Percentiles rank a stretch among this genome's conserved stretches.
phyloP scores from a whole-genome alignment of 2,329 filamentous ascomycete species.

The Venturia aucupariae region DNA sequence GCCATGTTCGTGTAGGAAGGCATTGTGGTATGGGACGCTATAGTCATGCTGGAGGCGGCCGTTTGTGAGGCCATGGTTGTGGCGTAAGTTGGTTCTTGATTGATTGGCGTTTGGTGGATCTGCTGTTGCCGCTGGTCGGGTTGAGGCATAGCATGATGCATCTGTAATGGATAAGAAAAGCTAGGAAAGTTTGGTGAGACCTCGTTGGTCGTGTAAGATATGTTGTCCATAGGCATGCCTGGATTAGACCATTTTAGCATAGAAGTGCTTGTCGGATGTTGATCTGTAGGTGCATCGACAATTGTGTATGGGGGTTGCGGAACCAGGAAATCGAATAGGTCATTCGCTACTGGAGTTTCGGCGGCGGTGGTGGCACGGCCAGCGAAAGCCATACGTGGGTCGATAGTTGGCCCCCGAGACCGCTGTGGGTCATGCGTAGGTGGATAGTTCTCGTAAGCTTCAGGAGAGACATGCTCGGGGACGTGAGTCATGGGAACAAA shows the following conservation, averaged over 20 bases:
- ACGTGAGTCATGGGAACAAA: slow-evolving; percentile 5
- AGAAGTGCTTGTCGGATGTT: neutral
- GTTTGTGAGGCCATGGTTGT: neutral
- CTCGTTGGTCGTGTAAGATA: neutral
- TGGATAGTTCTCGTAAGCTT: slow-evolving; percentile 1
- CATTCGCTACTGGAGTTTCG: neutral
- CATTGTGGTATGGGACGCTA: neutral
- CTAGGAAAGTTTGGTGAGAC: neutral
- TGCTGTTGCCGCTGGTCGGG: slow-evolving; percentile 2
- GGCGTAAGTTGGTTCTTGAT: neutral
- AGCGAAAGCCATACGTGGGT: neutral
- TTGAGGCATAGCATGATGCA: neutral
- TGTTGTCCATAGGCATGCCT: neutral
- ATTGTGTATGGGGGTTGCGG: slow-evolving; percentile 2
- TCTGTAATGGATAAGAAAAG: neutral
- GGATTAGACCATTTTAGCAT: neutral
- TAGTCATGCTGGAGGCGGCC: neutral
- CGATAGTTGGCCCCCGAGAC: slow-evolving; percentile 1
- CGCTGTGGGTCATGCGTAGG: neutral
- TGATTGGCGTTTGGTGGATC: neutral
- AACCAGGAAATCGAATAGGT: slow-evolving; percentile 8
- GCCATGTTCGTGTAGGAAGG: neutral
- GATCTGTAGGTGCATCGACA: neutral
- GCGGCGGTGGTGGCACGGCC: slow-evolving; percentile 6
- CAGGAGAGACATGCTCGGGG: neutral